These are phyloP conservation scores for Penicillium sp. DNA, from an alignment of 2,329 filamentous ascomycete genomes.

Conservation along the genomic window DNA sequence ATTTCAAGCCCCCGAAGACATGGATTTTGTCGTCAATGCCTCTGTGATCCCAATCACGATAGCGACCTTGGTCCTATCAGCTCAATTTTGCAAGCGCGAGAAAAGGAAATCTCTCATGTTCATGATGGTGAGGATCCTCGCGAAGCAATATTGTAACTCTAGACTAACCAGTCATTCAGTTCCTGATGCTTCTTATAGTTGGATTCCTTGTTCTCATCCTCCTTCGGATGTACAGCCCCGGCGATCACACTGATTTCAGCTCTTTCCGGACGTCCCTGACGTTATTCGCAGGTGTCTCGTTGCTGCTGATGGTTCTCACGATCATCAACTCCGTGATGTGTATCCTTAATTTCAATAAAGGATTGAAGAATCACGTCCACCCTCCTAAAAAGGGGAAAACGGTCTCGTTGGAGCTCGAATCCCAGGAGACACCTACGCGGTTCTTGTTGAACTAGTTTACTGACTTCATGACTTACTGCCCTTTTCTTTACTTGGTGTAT, in stretches of 20 bases:
- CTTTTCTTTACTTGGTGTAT: not conserved
- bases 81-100: slow-evolving; percentile 16
- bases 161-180: slow-evolving; percentile 5
- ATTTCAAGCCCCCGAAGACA: not conserved
- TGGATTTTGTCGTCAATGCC: slow-evolving; percentile 15
- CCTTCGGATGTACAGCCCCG: slow-evolving; percentile 1
- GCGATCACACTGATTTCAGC: not conserved
- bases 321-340: slow-evolving; percentile 14
- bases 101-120: slow-evolving; percentile 15
- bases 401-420: slow-evolving; percentile 1
- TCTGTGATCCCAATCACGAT: slow-evolving; percentile 16
- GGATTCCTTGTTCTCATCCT: slow-evolving; percentile 9
- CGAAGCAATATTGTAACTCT: not conserved
- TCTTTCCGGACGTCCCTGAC: slow-evolving; percentile 14
- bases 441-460: slow-evolving; percentile 4
- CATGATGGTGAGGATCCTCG: slow-evolving; percentile 9
- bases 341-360: slow-evolving; percentile 18
- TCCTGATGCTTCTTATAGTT: slow-evolving; percentile 11
- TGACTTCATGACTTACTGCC: not conserved
- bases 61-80: slow-evolving; percentile 8
- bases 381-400: not conserved
- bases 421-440: slow-evolving; percentile 1
- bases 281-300: slow-evolving; percentile 12
- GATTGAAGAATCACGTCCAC: slow-evolving; percentile 11
- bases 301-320: slow-evolving; percentile 11